phyloP scores from a whole-genome alignment of 371 early-diverging fungal genomes.

The Mucor saturninus region DNA sequence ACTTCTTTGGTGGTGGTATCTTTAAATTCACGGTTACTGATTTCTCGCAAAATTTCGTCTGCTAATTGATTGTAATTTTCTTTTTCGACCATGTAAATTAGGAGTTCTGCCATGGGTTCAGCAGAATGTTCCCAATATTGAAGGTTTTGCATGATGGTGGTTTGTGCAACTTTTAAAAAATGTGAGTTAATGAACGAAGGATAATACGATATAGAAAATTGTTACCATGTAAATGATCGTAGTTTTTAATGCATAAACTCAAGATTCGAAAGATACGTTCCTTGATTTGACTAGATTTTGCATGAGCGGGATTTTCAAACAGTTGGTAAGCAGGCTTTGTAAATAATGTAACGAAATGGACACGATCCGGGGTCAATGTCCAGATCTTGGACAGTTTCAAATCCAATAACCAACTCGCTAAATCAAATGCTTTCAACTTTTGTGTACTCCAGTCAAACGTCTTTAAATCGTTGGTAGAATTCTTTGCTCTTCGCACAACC shows the following conservation, averaged over 20 bases:
- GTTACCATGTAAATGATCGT: constrained; percentile 77
- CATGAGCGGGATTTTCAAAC: constrained; percentile 77
- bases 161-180: constrained; percentile 64
- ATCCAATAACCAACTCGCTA: constrained; percentile 60
- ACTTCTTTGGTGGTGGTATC: constrained; percentile 52
- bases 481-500: constrained; percentile 26
- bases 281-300: constrained; percentile 65
- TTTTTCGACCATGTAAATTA: constrained; percentile 66
- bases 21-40: constrained; percentile 67
- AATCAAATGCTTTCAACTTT: constrained; percentile 58
- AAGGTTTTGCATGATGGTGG: constrained; percentile 85
- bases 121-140: constrained; percentile 92
- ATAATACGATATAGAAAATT: background rate
- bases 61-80: constrained; percentile 75
- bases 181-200: background rate
- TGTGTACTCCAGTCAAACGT: constrained; percentile 67
- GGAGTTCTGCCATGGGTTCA: constrained; percentile 89
- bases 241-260: constrained; percentile 69
- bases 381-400: constrained; percentile 79
- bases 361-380: constrained; percentile 79
- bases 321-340: constrained; percentile 84
- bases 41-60: constrained; percentile 81
- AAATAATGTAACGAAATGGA: constrained; percentile 80
- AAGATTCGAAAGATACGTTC: constrained; percentile 63
- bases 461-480: constrained; percentile 31